Conservation (phyloP, 768 basidiomycete species). For the Hericium coralloides region DNA sequence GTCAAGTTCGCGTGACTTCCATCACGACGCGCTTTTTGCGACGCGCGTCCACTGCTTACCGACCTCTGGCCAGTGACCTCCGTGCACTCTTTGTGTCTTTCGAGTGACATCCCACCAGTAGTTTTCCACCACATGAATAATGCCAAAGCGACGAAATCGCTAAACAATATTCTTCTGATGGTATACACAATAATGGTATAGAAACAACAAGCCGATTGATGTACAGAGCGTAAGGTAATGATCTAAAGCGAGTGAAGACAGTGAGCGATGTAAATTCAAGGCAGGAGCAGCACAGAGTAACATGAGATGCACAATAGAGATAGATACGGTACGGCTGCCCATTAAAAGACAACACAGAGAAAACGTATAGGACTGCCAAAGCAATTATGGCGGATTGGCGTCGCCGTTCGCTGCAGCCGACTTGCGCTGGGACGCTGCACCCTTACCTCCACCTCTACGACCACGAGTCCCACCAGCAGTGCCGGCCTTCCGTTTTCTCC, state of each 20-base stretch:
- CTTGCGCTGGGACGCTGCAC: constrained; percentile 14
- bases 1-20: no score
- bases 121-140: neutral
- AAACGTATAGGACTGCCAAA: neutral
- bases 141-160: neutral
- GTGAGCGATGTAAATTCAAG: neutral
- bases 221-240: neutral
- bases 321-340: no score
- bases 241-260: neutral
- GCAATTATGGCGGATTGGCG: neutral
- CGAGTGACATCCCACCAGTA: no score
- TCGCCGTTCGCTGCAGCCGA: constrained; percentile 13
- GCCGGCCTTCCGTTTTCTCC: constrained; percentile 27
- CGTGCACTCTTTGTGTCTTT: no score
- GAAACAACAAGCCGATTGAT: no score
- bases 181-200: neutral
- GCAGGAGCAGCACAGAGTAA: neutral
- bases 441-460: constrained; percentile 21
- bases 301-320: neutral
- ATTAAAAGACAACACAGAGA: neutral
- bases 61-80: neutral
- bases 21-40: no score
- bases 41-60: constrained; percentile 3
- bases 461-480: constrained; percentile 24
- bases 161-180: neutral